These are phyloP conservation scores for Stagonosporopsis cucurbitacearum DNA, from an alignment of 2,329 filamentous ascomycete genomes.

Conservation along the genomic window DNA sequence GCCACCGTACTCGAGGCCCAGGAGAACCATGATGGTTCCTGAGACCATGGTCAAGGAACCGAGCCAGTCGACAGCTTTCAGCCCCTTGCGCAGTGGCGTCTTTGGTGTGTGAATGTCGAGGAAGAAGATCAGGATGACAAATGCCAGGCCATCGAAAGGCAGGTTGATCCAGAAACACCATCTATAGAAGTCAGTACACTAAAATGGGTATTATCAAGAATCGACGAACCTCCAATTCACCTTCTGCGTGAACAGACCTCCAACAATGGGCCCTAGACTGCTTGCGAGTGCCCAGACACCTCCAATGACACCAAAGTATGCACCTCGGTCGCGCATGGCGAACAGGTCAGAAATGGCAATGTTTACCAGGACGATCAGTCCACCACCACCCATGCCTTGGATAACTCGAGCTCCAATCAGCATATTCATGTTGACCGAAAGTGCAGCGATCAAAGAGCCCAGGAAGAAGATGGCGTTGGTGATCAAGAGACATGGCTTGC, in stretches of 20 bases:
- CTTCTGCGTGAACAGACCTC: constrained; percentile 69
- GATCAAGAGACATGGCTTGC: constrained; percentile 66
- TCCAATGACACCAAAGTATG: constrained; percentile 70
- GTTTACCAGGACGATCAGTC: constrained; percentile 68
- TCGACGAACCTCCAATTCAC: constrained; percentile 65
- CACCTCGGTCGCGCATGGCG: constrained; percentile 63
- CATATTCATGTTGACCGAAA: constrained; percentile 66
- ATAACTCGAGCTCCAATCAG: constrained; percentile 66
- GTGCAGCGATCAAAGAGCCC: constrained; percentile 66
- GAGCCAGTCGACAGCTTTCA: constrained; percentile 70
- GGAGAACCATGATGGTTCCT: constrained; percentile 82
- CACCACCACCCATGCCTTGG: constrained; percentile 69
- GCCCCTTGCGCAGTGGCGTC: constrained; percentile 66
- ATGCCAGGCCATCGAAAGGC: constrained; percentile 65
- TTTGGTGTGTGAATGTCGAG: constrained; percentile 71
- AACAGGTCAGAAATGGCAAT: constrained; percentile 70
- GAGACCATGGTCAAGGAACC: constrained; percentile 73
- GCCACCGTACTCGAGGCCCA: constrained; percentile 86
- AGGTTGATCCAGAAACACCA: constrained; percentile 68
- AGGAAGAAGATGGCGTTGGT: constrained; percentile 68
- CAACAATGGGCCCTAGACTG: constrained; percentile 70
- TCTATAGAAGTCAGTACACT: not conserved
- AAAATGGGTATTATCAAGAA: not conserved
- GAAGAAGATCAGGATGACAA: constrained; percentile 64
- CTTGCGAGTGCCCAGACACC: constrained; percentile 71